Evolutionary conservation across 495 filamentous ascomycete species (phyloP).

Genomic region (Staphylotrichum longicolle): DNA sequence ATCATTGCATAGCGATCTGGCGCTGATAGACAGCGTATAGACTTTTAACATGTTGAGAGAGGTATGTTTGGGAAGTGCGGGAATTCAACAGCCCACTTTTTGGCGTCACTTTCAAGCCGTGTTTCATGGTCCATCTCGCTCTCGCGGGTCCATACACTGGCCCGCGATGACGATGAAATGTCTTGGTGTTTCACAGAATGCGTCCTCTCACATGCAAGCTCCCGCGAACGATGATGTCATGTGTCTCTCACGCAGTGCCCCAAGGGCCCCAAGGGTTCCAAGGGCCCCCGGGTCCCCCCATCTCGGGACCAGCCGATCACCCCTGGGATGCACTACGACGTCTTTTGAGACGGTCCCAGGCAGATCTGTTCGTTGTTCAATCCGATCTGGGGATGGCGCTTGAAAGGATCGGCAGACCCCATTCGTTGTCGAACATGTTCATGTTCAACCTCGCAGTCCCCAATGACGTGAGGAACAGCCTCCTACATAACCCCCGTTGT

Average conservation of each 20-base stretch:
- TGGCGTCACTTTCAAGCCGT: too few species aligned
- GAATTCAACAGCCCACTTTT: slow-evolving; percentile 1
- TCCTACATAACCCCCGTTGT: too few species aligned
- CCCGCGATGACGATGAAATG: background rate
- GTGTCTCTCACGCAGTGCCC: background rate
- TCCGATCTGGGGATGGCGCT: too few species aligned
- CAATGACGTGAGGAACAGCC: too few species aligned
- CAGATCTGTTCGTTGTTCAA: background rate
- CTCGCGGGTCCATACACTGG: background rate
- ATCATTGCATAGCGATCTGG: slow-evolving; percentile 18
- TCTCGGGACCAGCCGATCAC: slow-evolving; percentile 10
- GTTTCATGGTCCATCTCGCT: too few species aligned
- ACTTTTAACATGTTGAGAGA: slow-evolving; percentile 2
- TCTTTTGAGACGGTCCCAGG: background rate
- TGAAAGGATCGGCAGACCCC: too few species aligned
- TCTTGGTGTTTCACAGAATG: background rate
- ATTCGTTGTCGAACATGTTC: too few species aligned
- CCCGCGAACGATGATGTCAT: slow-evolving; percentile 10
- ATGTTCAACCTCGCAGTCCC: too few species aligned
- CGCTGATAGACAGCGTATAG: slow-evolving; percentile 6
- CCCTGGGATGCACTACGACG: slow-evolving; percentile 1
- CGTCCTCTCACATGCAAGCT: too few species aligned
- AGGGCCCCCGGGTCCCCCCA: background rate
- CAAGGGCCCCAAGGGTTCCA: too few species aligned
- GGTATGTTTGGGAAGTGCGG: too few species aligned